Base-by-base conservation (phyloP, 805 yeast species). In the Metschnikowia vanudenii region DNA sequence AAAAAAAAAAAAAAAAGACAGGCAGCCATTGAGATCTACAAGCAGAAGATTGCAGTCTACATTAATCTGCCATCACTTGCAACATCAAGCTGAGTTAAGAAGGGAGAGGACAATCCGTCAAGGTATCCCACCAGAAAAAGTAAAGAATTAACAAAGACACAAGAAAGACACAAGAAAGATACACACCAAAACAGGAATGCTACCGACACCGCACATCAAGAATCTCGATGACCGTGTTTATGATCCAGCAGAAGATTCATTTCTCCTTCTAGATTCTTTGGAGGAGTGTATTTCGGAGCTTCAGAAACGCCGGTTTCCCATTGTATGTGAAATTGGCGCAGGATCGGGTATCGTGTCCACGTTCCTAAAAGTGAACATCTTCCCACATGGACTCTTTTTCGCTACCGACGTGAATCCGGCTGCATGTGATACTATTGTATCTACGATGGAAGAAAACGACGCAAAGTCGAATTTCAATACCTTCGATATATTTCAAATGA, bases 201-300 rank as follows among this genome's bases (percentile, higher is more conserved):
- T 88, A 3, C 83, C 94, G 4, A 91, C 97, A 0, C 97, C 98
- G 1, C 63, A 65, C 7, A 70, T 85, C 1, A 53, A 59, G 1
- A 64, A 72, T 16, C 75, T 83, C 16, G 85, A 85, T 57, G 82
- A 78, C n/a, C 76, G 75, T 55, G 96, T 92, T 3, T 94, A 94
- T 62, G 99, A 94, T 60, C 98, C 99, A 0, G 80, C 96, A 0
- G 99, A 94, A 58, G 99, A 94, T 68, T 80, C 96, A 7, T 94
- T 85, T 60, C 78, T 92, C 9, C 70, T 94, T 9, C 65, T 94
- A 37, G 99, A 94, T 62, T 74, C 85, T 13, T 71, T 94, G 39
- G 98, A 94, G 58, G 48, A 30, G 18, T 44, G 53, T 14, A 10
- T 46, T 3, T 20, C 39, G 19, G 62, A 70, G 34, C 85, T 87